Percentiles rank a stretch among this genome's conserved stretches.
phyloP scores from a whole-genome alignment of 2,329 filamentous ascomycete species.

The Shiraia sp. region DNA sequence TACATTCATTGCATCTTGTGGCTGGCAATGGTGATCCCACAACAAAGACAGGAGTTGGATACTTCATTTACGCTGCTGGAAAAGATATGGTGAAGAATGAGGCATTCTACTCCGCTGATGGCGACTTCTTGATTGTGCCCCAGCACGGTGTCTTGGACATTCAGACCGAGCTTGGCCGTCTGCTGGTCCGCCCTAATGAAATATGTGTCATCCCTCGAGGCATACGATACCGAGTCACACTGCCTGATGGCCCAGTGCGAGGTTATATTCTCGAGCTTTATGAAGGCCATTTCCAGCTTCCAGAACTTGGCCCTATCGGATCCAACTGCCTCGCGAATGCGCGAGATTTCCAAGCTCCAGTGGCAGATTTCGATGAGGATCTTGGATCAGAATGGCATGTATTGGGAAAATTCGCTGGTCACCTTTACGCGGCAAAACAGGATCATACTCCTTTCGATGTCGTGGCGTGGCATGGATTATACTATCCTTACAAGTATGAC shows the following conservation, averaged over 20 bases:
- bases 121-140: constrained; percentile 68
- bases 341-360: constrained; percentile 67
- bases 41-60: constrained; percentile 77
- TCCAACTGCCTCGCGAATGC: constrained; percentile 68
- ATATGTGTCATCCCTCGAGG: constrained; percentile 68
- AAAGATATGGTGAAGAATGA: constrained; percentile 74
- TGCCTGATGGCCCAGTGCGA: constrained; percentile 63
- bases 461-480: constrained; percentile 73
- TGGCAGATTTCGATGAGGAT: constrained; percentile 61
- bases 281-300: constrained; percentile 66
- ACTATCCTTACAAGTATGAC: constrained; percentile 64
- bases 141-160: constrained; percentile 69
- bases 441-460: constrained; percentile 71
- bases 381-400: constrained; percentile 61
- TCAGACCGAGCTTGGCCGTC: constrained; percentile 67
- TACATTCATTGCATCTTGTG: constrained; percentile 70
- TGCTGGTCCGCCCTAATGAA: constrained; percentile 70
- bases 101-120: constrained; percentile 82
- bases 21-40: constrained; percentile 80
- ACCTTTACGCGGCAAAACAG: constrained; percentile 64
- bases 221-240: constrained; percentile 64
- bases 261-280: constrained; percentile 72
- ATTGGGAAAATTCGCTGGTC: constrained; percentile 64
- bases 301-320: constrained; percentile 68
- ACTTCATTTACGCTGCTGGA: constrained; percentile 79